Evolutionary conservation across 257 asterid genomes (phyloP), one percentile per base, ranked within the genome.

Genomic region (Linderniella brevidens): DNA sequence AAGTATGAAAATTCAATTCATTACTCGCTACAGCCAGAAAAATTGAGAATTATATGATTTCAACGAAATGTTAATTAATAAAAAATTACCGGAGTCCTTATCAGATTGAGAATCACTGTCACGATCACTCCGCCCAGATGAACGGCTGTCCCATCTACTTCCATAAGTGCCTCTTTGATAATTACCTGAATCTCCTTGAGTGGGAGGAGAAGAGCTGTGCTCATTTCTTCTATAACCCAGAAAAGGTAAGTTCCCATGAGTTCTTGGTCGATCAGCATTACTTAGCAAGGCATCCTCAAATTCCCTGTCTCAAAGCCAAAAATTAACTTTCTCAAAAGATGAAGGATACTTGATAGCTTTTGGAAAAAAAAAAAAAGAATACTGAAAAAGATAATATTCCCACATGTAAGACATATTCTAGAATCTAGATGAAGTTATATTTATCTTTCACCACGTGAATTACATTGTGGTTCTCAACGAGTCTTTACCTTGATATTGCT

Each of bases 21-120:
- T 25, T 25, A 25, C 32, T 25, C 32, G 32, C 32, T 25, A 6
- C 3, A 25, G 32, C 6, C 32, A 6, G 32, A 25, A n/a, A 25
- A 25, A 25, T 25, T 6, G 32, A 25, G 32, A 25, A 2, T 25
- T 2, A 25, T 25, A 25, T 25, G 6, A 25, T 25, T 25, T 25
- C 3, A 2, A 25, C 32, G 6, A 25, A 25, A 38, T 38, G 43
- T 38, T 11, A 15, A 46, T 8, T 1, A 17, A 46, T 46, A 13
- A 11, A 20, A 48, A 13, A 41, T 51, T 57, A 78, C 93, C 93
- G 66, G 93, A 72, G 63, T 72, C 93, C 56, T 49, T 53, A 48
- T 70, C 84, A 32, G 90, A 78, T 54, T 78, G 90, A 11, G 80
- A 59, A 55, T 78, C 93, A 57, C 66, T 70, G 41, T 81, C 90